Percentiles rank a stretch among this genome's conserved stretches.
phyloP scores from a whole-genome alignment of 345 rosid genomes.

The Eucalyptus pauciflora region DNA sequence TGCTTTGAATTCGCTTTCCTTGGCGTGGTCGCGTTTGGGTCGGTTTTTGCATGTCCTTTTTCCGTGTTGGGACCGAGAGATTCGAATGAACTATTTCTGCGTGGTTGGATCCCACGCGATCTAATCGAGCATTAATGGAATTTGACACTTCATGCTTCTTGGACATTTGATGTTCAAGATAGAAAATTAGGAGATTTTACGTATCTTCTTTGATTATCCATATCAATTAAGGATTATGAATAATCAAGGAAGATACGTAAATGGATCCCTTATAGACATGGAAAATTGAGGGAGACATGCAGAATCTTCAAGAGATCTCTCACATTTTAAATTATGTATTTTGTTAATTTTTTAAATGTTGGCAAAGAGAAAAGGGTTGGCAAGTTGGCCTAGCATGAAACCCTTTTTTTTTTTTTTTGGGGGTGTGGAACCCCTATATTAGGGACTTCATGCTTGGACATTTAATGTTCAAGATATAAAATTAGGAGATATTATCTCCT shows the following conservation, averaged over 20 bases:
- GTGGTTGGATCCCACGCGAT: not conserved
- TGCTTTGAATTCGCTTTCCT: not conserved
- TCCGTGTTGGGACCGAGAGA: not conserved
- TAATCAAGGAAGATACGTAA: too few species aligned
- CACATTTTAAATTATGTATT: not conserved
- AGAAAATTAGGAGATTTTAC: not conserved
- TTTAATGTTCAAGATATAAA: too few species aligned
- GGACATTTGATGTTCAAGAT: not conserved
- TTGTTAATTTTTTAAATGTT: not conserved
- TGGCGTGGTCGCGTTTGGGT: not conserved
- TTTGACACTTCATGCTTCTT: not conserved
- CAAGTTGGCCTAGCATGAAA: not conserved
- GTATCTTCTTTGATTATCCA: not conserved
- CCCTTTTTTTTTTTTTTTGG: not conserved
- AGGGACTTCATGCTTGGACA: not conserved
- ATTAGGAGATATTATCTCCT: too few species aligned
- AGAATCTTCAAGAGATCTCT: not conserved
- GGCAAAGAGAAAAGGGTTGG: not conserved
- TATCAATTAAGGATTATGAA: not conserved
- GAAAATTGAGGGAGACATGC: not conserved
- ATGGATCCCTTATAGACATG: not conserved
- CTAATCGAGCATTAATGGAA: rapidly evolving
- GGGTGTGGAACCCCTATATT: not conserved
- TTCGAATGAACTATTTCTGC: not conserved
- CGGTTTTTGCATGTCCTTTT: not conserved